These are phyloP conservation scores for Candida sithepensis DNA, from an alignment of 805 yeast species.

Conservation along the genomic window DNA sequence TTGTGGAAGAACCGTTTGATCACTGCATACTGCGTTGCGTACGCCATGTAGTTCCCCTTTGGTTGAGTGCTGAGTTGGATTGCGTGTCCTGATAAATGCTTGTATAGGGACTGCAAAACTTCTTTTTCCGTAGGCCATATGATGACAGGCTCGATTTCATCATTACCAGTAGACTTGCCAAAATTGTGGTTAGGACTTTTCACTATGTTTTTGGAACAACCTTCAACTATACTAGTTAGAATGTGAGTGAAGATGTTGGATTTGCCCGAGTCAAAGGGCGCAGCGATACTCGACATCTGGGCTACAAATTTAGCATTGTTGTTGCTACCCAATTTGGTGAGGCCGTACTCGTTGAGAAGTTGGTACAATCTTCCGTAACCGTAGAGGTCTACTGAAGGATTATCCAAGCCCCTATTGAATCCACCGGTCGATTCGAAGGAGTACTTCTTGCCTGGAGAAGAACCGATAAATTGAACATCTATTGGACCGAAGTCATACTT, in stretches of 20 bases:
- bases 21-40: conserved; percentile 37
- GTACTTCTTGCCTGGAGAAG: conserved; percentile 45
- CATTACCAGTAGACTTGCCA: conserved; percentile 2
- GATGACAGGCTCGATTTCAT: conserved; percentile 23
- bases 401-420: background rate
- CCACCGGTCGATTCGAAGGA: conserved; percentile 15
- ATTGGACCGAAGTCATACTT: conserved; percentile 43
- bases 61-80: conserved; percentile 17
- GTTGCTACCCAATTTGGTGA: conserved; percentile 21
- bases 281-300: conserved; percentile 48
- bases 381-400: conserved; percentile 21
- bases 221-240: conserved; percentile 42
- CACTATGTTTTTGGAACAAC: conserved; percentile 20
- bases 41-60: conserved; percentile 17
- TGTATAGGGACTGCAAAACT: conserved; percentile 19
- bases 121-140: conserved; percentile 33
- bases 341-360: conserved; percentile 32
- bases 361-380: conserved; percentile 49
- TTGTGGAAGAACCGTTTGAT: conserved; percentile 40
- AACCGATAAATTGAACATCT: conserved; percentile 51
- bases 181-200: conserved; percentile 15
- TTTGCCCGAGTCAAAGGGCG: conserved; percentile 34
- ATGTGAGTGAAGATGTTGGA: conserved; percentile 45
- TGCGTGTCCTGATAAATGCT: conserved; percentile 29
- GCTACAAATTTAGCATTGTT: conserved; percentile 35